Base-by-base conservation (phyloP, 176 grass and related monocot genomes). In the Oryza rufipogon region DNA sequence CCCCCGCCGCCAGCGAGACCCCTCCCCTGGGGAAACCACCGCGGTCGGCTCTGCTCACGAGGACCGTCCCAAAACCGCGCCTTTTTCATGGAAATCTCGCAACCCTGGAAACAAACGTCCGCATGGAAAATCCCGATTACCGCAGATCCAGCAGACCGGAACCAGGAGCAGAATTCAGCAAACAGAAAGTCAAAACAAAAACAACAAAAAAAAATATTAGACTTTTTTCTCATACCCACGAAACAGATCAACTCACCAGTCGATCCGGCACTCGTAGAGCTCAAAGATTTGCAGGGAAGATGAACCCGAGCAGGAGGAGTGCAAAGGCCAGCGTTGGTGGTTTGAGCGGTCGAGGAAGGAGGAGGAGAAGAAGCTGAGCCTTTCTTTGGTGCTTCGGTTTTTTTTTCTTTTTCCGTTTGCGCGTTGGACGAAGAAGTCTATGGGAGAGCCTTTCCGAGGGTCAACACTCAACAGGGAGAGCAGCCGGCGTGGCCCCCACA, bases 371-470 rank as follows among this genome's bases (percentile, higher is more conserved):
- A 44, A 84, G 36, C 78, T 16, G 71, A 64, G 54, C 70, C 39
- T 58, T 72, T 63, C 87, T 45, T 32, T 5, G 79, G 16, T 34
- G 7, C 80, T 80, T 66, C 74, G 81, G 39, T 26, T 84, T 3
- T 26, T 60, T 36, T 70, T 9, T 3, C 16, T 71, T 70, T 39
- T 74, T 39, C 8, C 33, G n/a, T 85, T 85, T 85, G 83, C 77
- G 87, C 83, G 87, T 89, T 11, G 78, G 82, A 76, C 64, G 65
- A 76, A 49, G 64, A 85, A 85, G 82, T 89, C 77, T 77, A 85
- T 66, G 75, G 30, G 30, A 32, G 30, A 32, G 30, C 76, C 64
- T 64, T 76, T 89, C 81, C 15, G 2, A 68, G 60, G 81, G 87
- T 89, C 87, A 89, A 81, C 87, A 89, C 77, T 54, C 30, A 19